Evolutionary conservation across 1,284 basidiomycete genomes (phyloP).

Genomic region (Trichosporon sp.): DNA sequence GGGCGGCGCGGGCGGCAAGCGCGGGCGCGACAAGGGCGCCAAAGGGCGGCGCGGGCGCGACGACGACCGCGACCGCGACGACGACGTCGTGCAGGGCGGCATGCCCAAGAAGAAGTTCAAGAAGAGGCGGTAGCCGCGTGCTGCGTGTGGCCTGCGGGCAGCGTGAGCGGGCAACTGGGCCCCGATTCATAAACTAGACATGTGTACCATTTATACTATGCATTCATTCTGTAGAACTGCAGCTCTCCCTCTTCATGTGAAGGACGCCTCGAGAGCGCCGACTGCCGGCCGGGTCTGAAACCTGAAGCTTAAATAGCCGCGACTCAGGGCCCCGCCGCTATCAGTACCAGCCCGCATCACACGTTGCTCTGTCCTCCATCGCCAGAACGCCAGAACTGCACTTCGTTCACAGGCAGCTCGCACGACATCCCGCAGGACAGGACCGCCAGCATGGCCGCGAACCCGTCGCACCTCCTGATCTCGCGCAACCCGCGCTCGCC

Average conservation of each 20-base stretch:
- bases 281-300: not conserved
- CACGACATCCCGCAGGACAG: not conserved
- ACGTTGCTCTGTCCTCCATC: not conserved
- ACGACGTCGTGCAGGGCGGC: conserved; percentile 63
- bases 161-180: not conserved
- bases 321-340: not conserved
- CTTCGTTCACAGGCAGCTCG: too few relatives aligned
- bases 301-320: conserved; percentile 2
- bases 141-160: too few relatives aligned
- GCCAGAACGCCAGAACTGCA: not conserved
- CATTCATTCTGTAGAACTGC: not conserved
- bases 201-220: not conserved
- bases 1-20: conserved; percentile 55
- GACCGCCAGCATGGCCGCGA: conserved; percentile 22
- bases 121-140: conserved; percentile 8
- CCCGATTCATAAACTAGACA: not conserved
- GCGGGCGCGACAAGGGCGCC: conserved; percentile 54
- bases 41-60: conserved; percentile 62
- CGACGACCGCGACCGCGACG: conserved; percentile 77
- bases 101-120: conserved; percentile 47
- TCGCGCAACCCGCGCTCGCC: conserved; percentile 43
- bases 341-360: not conserved
- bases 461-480: conserved; percentile 46
- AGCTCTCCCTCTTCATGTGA: too few relatives aligned
- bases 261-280: not conserved